A percentile compares a stretch with the other conserved stretches of the same genome.
phyloP scores from a whole-genome alignment of 768 basidiomycete genomes.

The Termitomyces sp. region DNA sequence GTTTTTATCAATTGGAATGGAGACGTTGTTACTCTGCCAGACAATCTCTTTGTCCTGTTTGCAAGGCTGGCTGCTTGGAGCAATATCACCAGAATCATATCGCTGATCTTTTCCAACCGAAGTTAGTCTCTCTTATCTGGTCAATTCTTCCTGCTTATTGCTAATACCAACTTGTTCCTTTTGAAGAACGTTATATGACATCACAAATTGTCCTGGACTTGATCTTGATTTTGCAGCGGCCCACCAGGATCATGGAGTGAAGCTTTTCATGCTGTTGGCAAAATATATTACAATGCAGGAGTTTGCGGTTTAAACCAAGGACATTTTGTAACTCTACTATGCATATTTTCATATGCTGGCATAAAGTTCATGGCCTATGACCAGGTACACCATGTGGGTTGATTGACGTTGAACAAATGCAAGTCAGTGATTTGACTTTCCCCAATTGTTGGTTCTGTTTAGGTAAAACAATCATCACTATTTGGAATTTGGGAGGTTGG shows the following conservation, averaged over 20 bases:
- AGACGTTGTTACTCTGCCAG: no score
- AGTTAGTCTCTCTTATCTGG: no score
- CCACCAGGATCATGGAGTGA: constrained; percentile 85
- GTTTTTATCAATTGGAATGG: no score
- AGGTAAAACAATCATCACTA: constrained; percentile 65
- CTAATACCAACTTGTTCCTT: no score
- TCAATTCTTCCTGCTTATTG: no score
- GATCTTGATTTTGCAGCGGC: no score
- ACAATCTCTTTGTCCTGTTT: no score
- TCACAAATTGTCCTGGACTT: no score
- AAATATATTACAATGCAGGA: constrained; percentile 68
- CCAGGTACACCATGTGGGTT: constrained; percentile 66
- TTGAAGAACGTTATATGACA: no score
- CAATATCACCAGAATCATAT: no score
- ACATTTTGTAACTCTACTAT: constrained; percentile 89
- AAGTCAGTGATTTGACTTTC: constrained; percentile 81
- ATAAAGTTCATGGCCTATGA: constrained; percentile 98
- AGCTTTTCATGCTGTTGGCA: constrained; percentile 66
- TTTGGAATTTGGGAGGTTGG: constrained; percentile 71
- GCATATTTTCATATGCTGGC: constrained; percentile 95
- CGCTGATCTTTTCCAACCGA: no score
- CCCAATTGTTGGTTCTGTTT: constrained; percentile 77
- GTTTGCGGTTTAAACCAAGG: constrained; percentile 87
- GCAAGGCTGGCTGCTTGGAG: no score
- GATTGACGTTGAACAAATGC: constrained; percentile 71